phyloP scores from a whole-genome alignment of 352 stramenopile species.

The Thalassiosira hispida region DNA sequence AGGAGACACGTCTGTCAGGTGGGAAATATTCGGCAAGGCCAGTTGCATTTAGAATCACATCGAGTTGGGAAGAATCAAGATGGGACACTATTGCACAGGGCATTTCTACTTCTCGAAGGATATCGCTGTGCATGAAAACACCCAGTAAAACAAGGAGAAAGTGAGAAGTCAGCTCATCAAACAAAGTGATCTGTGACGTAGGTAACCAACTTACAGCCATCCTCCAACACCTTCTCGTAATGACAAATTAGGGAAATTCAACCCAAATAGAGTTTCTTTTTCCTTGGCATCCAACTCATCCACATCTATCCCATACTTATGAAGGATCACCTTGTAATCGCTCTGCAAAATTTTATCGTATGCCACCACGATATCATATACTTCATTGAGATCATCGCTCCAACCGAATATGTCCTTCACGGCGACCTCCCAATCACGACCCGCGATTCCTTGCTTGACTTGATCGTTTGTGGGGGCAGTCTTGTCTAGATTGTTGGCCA shows the following conservation, averaged over 20 bases:
- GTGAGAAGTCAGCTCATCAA: constrained; percentile 1
- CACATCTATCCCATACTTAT: constrained; percentile 52
- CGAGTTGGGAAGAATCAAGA: constrained; percentile 65
- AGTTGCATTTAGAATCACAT: constrained; percentile 61
- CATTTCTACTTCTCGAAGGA: constrained; percentile 73
- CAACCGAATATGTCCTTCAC: constrained; percentile 68
- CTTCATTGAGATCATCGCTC: constrained; percentile 51
- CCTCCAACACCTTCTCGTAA: constrained; percentile 38
- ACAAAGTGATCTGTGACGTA: too few relatives aligned
- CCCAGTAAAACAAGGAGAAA: constrained; percentile 1
- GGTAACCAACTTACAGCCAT: constrained; percentile 45
- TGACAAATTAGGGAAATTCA: constrained; percentile 32
- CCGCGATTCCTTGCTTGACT: constrained; percentile 60
- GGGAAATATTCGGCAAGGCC: constrained; percentile 69
- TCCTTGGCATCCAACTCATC: constrained; percentile 17
- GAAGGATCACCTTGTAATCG: constrained; percentile 41
- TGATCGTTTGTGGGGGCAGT: constrained; percentile 57
- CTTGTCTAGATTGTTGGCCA: constrained; percentile 55
- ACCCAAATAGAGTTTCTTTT: constrained; percentile 36
- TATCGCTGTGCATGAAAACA: constrained; percentile 28
- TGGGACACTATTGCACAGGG: constrained; percentile 67
- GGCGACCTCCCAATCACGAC: constrained; percentile 61
- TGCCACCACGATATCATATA: constrained; percentile 56
- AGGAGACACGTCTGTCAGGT: constrained; percentile 60
- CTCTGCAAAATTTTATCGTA: constrained; percentile 59